Percentiles rank a stretch among this genome's conserved stretches.
Evolutionary conservation across 345 rosid species (phyloP).

Genomic region (Physaria fendleri): DNA sequence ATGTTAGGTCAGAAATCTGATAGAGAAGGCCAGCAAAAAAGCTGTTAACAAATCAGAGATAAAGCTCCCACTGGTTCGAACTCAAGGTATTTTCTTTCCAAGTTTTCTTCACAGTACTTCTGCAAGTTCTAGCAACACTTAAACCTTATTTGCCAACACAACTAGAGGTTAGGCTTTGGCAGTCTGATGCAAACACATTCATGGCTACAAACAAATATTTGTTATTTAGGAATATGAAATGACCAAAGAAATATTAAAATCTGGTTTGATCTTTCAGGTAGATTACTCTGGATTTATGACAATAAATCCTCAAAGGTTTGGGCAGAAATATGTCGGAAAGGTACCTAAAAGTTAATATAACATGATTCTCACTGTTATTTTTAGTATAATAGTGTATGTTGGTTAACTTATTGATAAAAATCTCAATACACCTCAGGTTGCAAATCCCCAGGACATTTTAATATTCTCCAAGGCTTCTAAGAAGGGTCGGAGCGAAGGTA

Average conservation of each 20-base stretch:
- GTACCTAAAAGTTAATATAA: constrained; percentile 33
- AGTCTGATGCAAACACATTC: not conserved
- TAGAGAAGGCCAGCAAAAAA: constrained; percentile 66
- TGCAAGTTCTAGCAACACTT: constrained; percentile 2
- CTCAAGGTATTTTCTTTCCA: constrained; percentile 56
- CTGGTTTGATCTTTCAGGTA: constrained; percentile 44
- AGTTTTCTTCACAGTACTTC: not conserved
- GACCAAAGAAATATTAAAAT: constrained; percentile 11
- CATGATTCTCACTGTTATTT: constrained; percentile 3
- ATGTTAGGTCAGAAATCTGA: constrained; percentile 63
- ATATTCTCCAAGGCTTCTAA: constrained; percentile 88
- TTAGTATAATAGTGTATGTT: constrained; percentile 1
- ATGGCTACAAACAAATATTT: not conserved
- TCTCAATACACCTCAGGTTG: constrained; percentile 52
- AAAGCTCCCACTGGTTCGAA: constrained; percentile 80
- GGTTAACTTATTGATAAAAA: constrained; percentile 7
- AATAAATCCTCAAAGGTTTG: constrained; percentile 97
- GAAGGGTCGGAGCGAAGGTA: constrained; percentile 57
- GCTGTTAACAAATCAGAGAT: constrained; percentile 51
- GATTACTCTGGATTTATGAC: constrained; percentile 99
- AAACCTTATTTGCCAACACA: not conserved
- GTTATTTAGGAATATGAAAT: not conserved
- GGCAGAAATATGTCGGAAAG: constrained; percentile 99
- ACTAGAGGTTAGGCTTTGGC: constrained; percentile 11
- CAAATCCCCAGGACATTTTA: constrained; percentile 97